phyloP scores from a whole-genome alignment of 2,329 filamentous ascomycete species.

The Xylariaceae sp. region DNA sequence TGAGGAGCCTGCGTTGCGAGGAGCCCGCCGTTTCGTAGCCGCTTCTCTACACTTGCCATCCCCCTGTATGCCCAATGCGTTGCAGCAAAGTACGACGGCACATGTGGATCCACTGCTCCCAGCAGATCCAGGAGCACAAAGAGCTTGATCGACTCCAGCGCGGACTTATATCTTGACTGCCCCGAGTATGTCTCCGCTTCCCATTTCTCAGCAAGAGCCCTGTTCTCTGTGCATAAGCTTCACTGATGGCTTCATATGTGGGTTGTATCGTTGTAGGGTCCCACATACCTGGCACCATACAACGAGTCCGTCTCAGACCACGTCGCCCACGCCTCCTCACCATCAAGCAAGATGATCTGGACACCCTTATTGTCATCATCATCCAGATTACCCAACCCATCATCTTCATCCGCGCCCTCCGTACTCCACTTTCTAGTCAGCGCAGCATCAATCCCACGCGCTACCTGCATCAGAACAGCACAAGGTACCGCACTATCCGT shows the following conservation, averaged over 20 bases:
- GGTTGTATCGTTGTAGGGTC: neutral
- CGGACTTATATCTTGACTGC: constrained; percentile 69
- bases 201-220: constrained; percentile 77
- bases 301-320: constrained; percentile 83
- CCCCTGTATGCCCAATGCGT: constrained; percentile 91
- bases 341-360: constrained; percentile 86
- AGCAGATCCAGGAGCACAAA: constrained; percentile 92
- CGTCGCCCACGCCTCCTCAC: constrained; percentile 81
- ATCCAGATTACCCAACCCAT: too few relatives aligned
- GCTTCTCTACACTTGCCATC: constrained; percentile 69
- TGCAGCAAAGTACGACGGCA: constrained; percentile 83
- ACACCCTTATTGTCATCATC: constrained; percentile 77
- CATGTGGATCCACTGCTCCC: constrained; percentile 60
- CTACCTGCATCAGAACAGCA: constrained; percentile 86
- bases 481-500: constrained; percentile 93
- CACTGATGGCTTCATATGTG: neutral
- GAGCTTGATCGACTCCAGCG: constrained; percentile 74
- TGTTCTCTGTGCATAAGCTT: constrained; percentile 19
- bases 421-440: constrained; percentile 77
- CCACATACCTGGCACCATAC: constrained; percentile 72
- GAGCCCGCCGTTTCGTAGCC: constrained; percentile 63
- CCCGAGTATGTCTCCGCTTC: constrained; percentile 65
- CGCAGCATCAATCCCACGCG: constrained; percentile 73
- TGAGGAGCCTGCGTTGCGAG: constrained; percentile 47
- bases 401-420: constrained; percentile 49